Evolutionary conservation across 2,329 filamentous ascomycete species (phyloP), one percentile per base, ranked within the genome.

Genomic region (Gnomoniopsis smithogilvyi): DNA sequence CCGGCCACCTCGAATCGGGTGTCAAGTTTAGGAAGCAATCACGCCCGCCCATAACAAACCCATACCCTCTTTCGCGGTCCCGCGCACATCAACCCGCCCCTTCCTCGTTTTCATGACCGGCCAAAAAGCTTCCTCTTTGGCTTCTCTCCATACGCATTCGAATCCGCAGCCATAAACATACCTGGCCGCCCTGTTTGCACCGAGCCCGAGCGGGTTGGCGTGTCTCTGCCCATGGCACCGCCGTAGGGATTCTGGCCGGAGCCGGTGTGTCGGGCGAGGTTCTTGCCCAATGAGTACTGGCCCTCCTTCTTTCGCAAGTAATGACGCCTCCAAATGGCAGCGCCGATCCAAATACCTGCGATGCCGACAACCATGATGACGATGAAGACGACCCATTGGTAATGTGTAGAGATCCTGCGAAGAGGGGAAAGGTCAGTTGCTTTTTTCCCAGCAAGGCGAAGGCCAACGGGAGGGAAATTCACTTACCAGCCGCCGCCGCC

Each of bases 301-400:
- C 79, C 79, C 67, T 90, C 87, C 73, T 81, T 86, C 74, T 86
- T 89, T 64, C 85, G 85, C 64, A 91, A 78, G 73, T 93, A 89
- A 64, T 88, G 87, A 59, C 86, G 85, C 64, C 91, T 89, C 75
- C 91, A 85, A 71, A 89, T 83, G 68, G 87, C 84, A 43, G 87
- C 88, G 19, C 83, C 79, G 43, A 88, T 74, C 79, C 88, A 89
- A 67, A 91, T 82, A 59, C 79, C 78, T 15, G 80, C 75, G 62
- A 96, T 89, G 55, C 79, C 87, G 61, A 94, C 77, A 47, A 88
- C 80, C 30, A 96, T 80, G 62, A 94, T 77, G 64, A 92, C 86
- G 55, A 95, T 79, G 81, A 95, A 91, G 63, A 94, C 80, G 49
- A 96, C 84, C 91, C 91, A 96, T 76, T 86, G 81, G 78, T 84